Evolutionary conservation across 768 basidiomycete species (phyloP), one percentile per base, ranked within the genome.

Genomic region (Kwoniella europaea): DNA sequence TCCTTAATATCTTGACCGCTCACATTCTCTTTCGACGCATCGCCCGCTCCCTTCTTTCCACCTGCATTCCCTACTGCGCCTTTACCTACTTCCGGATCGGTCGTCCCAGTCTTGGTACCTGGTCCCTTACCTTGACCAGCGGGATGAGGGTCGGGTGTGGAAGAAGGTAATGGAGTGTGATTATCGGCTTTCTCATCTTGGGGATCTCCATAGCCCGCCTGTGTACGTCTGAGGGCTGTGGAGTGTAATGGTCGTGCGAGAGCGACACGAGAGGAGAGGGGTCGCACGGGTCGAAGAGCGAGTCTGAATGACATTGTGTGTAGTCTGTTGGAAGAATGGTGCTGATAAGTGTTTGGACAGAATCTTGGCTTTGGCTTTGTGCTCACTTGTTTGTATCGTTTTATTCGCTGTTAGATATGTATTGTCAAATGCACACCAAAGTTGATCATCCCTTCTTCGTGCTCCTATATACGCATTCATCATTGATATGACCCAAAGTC

Each of bases 131-230:
- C 78, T 65, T 79, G 71, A 4, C 74, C 77, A 10, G 44, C 24
- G 2, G 75, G 72, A 29, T 77, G 46, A 52, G 74, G 75, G 57
- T 74, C 76, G 29, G 73, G 58, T 29, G 74, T 64, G 4, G 76
- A 77, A 4, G 69, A 57, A 1, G 72, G 68, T 10, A 63, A 53
- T 20, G 78, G 78, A 10, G 80, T 79, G 12, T 77, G 44, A 64
- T 79, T 77, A 22, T 64, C 69, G 22, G 65, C 64, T 56, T 77
- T 77, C 61, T 81, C 80, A 29, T 73, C 76, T 53, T 69, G 72
- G 4, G 79, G 77, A 60, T 81, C 79, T 18, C 79, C 80, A 67
- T 81, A 81, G 6, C 80, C 80, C 22, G 80, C 67, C 10, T 71
- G 24, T 10, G 75, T 74, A n/a, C 57, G 71, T 24, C 65, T 57